Percentiles rank a stretch among this genome's conserved stretches.
Conservation (phyloP, 163 green algal species). For the Scenedesmus sp. region DNA sequence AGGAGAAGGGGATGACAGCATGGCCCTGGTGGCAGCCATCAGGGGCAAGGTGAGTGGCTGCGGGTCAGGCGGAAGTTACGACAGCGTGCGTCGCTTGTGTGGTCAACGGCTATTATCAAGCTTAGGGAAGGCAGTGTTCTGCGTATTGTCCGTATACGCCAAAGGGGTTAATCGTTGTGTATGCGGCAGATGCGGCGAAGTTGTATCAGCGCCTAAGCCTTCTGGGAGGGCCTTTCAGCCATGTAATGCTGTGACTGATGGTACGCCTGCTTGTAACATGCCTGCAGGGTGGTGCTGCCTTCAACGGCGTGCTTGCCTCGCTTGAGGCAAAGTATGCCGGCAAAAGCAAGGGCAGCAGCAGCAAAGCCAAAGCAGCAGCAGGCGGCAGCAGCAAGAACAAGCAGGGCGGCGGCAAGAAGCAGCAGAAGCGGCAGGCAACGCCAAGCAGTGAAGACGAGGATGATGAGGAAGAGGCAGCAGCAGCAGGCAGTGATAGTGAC, state of each 20-base stretch:
- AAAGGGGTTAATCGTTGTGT: too few relatives aligned
- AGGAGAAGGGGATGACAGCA: not conserved
- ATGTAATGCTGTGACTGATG: not conserved
- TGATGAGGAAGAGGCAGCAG: slow-evolving; percentile 12
- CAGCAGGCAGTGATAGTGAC: not conserved
- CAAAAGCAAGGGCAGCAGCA: not conserved
- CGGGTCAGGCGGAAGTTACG: too few relatives aligned
- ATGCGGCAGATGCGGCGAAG: too few relatives aligned
- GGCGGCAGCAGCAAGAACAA: not conserved
- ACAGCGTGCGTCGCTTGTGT: too few relatives aligned
- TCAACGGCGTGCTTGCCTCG: slow-evolving; percentile 20
- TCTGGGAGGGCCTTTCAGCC: too few relatives aligned
- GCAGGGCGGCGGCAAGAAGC: not conserved
- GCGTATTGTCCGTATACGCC: too few relatives aligned
- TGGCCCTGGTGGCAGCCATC: slow-evolving; percentile 47
- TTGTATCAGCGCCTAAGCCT: too few relatives aligned
- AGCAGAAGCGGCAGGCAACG: not conserved
- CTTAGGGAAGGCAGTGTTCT: too few relatives aligned
- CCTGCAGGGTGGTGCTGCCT: not conserved
- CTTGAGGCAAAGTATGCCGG: slow-evolving; percentile 52
- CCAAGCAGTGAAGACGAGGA: not conserved
- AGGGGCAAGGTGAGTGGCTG: slow-evolving; percentile 37
- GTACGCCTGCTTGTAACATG: not conserved
- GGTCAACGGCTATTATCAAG: too few relatives aligned
- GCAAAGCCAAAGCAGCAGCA: not conserved